A percentile compares a stretch with the other conserved stretches of the same genome.
These are phyloP conservation scores for Ogataea siamensis DNA, from an alignment of 805 yeast species.

Conservation along the genomic window DNA sequence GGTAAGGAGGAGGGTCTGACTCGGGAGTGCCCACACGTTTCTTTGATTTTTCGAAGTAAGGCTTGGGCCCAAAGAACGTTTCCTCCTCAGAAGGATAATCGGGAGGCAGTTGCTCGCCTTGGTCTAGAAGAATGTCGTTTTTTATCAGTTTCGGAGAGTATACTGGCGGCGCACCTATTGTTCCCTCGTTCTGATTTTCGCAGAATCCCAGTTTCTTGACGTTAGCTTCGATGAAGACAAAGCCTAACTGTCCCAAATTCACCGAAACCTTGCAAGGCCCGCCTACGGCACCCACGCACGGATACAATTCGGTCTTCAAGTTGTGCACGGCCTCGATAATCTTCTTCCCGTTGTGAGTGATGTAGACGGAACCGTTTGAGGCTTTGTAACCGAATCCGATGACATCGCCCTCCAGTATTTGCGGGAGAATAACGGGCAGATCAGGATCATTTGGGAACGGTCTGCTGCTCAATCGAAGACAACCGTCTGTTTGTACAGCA, in stretches of 20 bases:
- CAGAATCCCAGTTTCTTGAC: slow-evolving; percentile 58
- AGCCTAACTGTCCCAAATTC: slow-evolving; percentile 86
- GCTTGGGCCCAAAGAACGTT: slow-evolving; percentile 54
- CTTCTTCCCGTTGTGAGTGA: slow-evolving; percentile 56
- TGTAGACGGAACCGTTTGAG: slow-evolving; percentile 46
- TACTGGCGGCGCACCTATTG: slow-evolving; percentile 39
- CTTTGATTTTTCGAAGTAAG: slow-evolving; percentile 15
- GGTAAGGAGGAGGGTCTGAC: slow-evolving; percentile 33
- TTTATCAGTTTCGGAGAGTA: slow-evolving; percentile 30
- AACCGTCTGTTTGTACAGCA: slow-evolving; percentile 73
- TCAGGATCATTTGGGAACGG: slow-evolving; percentile 53
- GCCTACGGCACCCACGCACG: slow-evolving; percentile 52
- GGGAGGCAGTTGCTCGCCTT: slow-evolving; percentile 74
- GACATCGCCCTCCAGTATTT: slow-evolving; percentile 50
- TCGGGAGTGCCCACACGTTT: slow-evolving; percentile 19
- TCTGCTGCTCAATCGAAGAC: slow-evolving; percentile 56
- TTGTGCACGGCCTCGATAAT: slow-evolving; percentile 49
- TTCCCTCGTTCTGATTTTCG: slow-evolving; percentile 43
- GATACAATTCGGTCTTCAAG: slow-evolving; percentile 48
- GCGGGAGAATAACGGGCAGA: slow-evolving; percentile 45
- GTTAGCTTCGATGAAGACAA: slow-evolving; percentile 86
- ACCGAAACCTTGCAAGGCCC: slow-evolving; percentile 50
- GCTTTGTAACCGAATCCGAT: slow-evolving; percentile 55
- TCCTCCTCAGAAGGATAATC: slow-evolving; percentile 61
- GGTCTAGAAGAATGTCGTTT: slow-evolving; percentile 57